phyloP scores from a whole-genome alignment of 345 rosid genomes.

The Odontarrhena argentea region DNA sequence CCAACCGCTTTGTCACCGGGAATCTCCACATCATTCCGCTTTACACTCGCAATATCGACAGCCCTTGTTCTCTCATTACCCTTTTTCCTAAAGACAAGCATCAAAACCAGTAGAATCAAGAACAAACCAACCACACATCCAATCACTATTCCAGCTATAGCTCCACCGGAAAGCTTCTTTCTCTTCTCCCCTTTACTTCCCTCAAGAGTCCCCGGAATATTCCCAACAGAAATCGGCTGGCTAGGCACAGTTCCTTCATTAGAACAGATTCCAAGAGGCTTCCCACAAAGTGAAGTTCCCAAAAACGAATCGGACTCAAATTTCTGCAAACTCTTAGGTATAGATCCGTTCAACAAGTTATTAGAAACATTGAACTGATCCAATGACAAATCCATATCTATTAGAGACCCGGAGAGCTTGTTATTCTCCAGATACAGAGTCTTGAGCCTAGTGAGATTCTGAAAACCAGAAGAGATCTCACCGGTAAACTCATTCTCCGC shows the following conservation, averaged over 20 bases:
- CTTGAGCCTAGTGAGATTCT: conserved; percentile 69
- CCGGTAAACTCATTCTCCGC: conserved; percentile 71
- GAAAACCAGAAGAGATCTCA: conserved; percentile 55
- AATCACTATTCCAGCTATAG: conserved; percentile 84
- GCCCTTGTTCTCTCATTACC: conserved; percentile 61
- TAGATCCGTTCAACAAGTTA: conserved; percentile 78
- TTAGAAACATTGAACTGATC: conserved; percentile 82
- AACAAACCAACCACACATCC: conserved; percentile 67
- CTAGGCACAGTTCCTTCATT: conserved; percentile 51
- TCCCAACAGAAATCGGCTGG: conserved; percentile 45
- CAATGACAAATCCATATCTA: conserved; percentile 48
- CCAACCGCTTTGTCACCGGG: conserved; percentile 55
- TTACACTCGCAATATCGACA: conserved; percentile 57
- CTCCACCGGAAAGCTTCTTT: conserved; percentile 77
- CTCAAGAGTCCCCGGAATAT: conserved; percentile 31
- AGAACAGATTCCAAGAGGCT: conserved; percentile 55
- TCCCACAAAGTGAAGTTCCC: conserved; percentile 83
- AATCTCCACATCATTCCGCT: conserved; percentile 60
- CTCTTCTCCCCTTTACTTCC: conserved; percentile 35
- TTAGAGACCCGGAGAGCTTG: conserved; percentile 60
- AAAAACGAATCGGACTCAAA: conserved; percentile 58
- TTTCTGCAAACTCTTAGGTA: conserved; percentile 52
- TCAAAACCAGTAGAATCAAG: conserved; percentile 53
- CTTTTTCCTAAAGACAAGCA: conserved; percentile 62
- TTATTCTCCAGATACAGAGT: conserved; percentile 75